Evolutionary conservation across 73 alveolate species (phyloP).

Genomic region (Paramecium sonneborni): DNA sequence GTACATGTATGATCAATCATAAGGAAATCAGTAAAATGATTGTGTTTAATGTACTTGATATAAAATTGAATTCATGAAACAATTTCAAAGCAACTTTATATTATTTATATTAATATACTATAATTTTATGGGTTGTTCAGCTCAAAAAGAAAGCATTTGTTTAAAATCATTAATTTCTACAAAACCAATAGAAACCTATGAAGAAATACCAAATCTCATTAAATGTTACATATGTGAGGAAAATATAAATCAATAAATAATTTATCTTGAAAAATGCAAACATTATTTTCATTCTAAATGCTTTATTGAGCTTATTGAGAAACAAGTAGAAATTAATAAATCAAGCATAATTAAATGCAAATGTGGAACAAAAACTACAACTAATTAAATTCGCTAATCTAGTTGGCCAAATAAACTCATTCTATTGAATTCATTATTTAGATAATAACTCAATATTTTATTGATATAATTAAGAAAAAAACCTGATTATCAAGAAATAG

Average conservation of each 20-base stretch:
- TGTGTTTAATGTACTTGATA: background rate
- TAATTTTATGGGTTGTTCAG: background rate
- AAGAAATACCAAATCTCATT: background rate
- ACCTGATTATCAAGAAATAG: background rate
- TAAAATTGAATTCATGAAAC: background rate
- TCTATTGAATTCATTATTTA: background rate
- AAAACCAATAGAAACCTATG: background rate
- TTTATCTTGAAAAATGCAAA: background rate
- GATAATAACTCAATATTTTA: background rate
- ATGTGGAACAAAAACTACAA: background rate
- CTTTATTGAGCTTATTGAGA: background rate
- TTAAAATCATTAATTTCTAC: background rate
- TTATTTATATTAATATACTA: background rate
- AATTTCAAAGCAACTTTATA: background rate
- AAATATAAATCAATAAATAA: background rate
- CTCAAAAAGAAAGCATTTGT: too few relatives aligned
- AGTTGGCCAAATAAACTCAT: background rate
- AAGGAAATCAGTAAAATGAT: background rate
- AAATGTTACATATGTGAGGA: background rate
- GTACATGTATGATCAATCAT: background rate
- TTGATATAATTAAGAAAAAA: background rate
- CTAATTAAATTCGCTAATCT: background rate
- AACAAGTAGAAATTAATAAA: background rate
- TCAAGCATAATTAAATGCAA: background rate
- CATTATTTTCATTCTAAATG: background rate